Base-by-base conservation (phyloP, 1,284 basidiomycete genomes). In the Ceratobasidium sp. region DNA sequence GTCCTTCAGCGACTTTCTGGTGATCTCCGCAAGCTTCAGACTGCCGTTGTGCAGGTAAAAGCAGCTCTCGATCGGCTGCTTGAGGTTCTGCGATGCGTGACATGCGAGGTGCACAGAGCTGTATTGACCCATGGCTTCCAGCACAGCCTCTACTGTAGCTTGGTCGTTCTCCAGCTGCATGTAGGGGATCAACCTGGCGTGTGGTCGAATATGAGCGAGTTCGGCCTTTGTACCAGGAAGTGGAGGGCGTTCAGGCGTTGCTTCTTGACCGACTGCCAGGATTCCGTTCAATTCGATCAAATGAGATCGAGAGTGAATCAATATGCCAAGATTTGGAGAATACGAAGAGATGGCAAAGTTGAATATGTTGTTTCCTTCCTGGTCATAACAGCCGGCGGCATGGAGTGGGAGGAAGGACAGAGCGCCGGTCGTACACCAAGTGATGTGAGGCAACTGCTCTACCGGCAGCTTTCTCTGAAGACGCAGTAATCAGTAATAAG, bases 381-480 rank as follows among this genome's bases (percentile, higher is more conserved):
- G 8, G n/a, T n/a, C n/a, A 35, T 70, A 70, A 23, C 23, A n/a
- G 1, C 67, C 67, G 13, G 67, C 54, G 6, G 67, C 67, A 38
- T 70, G 67, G 21, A 70, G 67, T 21, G 67, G 67, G 16, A 70
- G 43, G 28, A 70, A 70, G 2, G 67, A 49, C 7, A 70, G 35
- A 5, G 44, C 21, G 8, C 67, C 67, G 0, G 55, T 59, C 18
- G 67, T 38, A 32, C 67, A 70, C 67, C 67, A 70, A 30, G 54
- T 58, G 38, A 70, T 30, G 14, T 44, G 67, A 1, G 67, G 67
- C 4, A 70, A 21, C 1, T 47, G 23, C 1, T 57, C n/a, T 14
- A 26, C 9, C 7, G 23, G 18, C 18, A 8, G n/a, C 9, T 14
- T 13, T 46, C 32, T 28, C 18, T 64, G 18, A n/a, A 14, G 8